phyloP scores from a whole-genome alignment of 116 monocot species.

The Dioscorea cayenensis region DNA sequence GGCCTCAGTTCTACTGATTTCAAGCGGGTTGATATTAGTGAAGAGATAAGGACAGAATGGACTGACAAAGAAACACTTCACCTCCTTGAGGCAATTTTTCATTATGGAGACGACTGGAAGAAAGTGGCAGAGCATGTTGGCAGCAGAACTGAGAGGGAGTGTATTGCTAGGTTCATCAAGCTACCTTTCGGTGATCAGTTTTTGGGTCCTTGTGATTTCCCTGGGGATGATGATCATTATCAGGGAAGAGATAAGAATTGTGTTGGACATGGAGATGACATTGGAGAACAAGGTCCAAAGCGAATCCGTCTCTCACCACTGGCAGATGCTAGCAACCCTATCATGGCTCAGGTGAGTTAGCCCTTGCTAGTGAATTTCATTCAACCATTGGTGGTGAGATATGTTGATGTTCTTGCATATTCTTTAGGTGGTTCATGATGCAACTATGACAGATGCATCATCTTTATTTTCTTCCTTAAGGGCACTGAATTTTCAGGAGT shows the following conservation, averaged over 20 bases:
- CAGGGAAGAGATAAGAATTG: conserved; percentile 9
- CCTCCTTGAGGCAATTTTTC: conserved; percentile 79
- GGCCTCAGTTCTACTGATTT: conserved; percentile 80
- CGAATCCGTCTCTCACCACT: conserved; percentile 57
- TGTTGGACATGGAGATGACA: conserved; percentile 16
- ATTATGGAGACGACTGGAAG: conserved; percentile 94
- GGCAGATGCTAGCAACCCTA: conserved; percentile 91
- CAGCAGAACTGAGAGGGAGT: conserved; percentile 72
- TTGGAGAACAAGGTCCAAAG: conserved; percentile 24
- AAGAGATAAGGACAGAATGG: conserved; percentile 73
- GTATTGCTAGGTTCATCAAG: conserved; percentile 72
- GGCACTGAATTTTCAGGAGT: no score
- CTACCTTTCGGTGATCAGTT: conserved; percentile 93
- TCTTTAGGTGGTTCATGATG: no score
- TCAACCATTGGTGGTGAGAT: neutral
- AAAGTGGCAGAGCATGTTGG: conserved; percentile 90
- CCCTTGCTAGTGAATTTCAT: neutral
- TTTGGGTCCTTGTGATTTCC: conserved; percentile 32
- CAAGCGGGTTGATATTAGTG: conserved; percentile 72
- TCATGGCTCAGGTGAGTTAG: conserved; percentile 85
- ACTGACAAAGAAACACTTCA: conserved; percentile 94
- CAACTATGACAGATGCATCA: no score
- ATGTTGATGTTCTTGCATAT: neutral
- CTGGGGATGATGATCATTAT: conserved; percentile 8
- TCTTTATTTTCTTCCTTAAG: no score